Evolutionary conservation across 2,329 filamentous ascomycete species (phyloP).

Genomic region (Cladophialophora bantiana): DNA sequence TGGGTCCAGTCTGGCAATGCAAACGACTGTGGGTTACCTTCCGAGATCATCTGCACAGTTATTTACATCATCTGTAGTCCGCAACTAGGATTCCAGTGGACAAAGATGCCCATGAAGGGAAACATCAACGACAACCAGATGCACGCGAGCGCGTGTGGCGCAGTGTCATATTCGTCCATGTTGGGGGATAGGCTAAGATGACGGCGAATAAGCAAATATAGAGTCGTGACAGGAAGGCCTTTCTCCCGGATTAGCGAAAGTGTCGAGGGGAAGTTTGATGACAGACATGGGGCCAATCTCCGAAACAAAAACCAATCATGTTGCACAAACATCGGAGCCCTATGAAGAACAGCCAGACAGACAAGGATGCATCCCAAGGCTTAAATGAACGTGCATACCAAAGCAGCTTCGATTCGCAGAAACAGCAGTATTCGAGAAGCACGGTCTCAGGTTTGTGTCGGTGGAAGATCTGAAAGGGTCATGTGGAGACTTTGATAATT

Average conservation of each 20-base stretch:
- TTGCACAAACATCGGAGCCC: neutral
- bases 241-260: constrained; percentile 8
- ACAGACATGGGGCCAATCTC: constrained; percentile 17
- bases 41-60: neutral
- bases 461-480: neutral
- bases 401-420: constrained; percentile 21
- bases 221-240: neutral
- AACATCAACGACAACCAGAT: neutral
- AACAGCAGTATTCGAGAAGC: neutral
- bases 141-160: neutral
- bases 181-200: constrained; percentile 8
- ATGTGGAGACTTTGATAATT: constrained; percentile 6
- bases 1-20: neutral
- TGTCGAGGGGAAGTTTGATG: constrained; percentile 8
- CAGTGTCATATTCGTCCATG: constrained; percentile 8
- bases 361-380: constrained; percentile 7
- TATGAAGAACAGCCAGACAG: neutral
- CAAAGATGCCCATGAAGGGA: neutral
- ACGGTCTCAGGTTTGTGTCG: neutral
- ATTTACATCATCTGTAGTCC: neutral
- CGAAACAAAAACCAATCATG: constrained; percentile 12
- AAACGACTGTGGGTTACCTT: constrained; percentile 9
- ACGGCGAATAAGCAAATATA: constrained; percentile 3
- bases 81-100: constrained; percentile 4
- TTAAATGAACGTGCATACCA: constrained; percentile 25